phyloP scores from a whole-genome alignment of 2,329 filamentous ascomycete genomes.

The Hymenoscyphus infarciens region DNA sequence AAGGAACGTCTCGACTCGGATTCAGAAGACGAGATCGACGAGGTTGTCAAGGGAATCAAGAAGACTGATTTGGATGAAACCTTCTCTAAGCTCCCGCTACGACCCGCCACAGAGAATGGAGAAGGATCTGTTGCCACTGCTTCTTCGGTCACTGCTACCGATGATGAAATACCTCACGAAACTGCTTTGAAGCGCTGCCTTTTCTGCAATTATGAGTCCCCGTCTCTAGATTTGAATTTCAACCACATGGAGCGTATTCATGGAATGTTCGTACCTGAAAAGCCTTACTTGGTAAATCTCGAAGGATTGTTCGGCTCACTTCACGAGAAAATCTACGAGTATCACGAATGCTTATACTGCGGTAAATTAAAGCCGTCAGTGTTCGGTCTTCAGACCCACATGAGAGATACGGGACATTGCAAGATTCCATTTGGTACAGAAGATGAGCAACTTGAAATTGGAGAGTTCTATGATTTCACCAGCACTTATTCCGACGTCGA shows the following conservation, averaged over 20 bases:
- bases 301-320: conserved; percentile 78
- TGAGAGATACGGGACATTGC: conserved; percentile 95
- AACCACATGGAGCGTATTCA: conserved; percentile 90
- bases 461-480: conserved; percentile 95
- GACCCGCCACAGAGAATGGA: conserved; percentile 21
- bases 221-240: conserved; percentile 70
- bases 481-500: conserved; percentile 88
- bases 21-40: conserved; percentile 69
- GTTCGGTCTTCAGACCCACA: conserved; percentile 86
- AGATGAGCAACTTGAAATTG: conserved; percentile 87
- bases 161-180: conserved; percentile 44
- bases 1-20: conserved; percentile 58
- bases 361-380: conserved; percentile 76
- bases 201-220: conserved; percentile 87
- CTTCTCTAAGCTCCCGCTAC: conserved; percentile 23
- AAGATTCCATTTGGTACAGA: conserved; percentile 91
- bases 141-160: conserved; percentile 25
- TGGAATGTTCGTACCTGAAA: conserved; percentile 94
- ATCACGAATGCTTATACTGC: conserved; percentile 84
- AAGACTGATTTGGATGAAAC: conserved; percentile 50
- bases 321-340: conserved; percentile 73
- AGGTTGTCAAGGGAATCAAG: conserved; percentile 75
- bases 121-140: conserved; percentile 26
- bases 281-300: conserved; percentile 74
- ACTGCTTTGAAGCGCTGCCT: conserved; percentile 56